Evolutionary conservation across 2,329 filamentous ascomycete genomes (phyloP).

Genomic region (Boeremia exigua): DNA sequence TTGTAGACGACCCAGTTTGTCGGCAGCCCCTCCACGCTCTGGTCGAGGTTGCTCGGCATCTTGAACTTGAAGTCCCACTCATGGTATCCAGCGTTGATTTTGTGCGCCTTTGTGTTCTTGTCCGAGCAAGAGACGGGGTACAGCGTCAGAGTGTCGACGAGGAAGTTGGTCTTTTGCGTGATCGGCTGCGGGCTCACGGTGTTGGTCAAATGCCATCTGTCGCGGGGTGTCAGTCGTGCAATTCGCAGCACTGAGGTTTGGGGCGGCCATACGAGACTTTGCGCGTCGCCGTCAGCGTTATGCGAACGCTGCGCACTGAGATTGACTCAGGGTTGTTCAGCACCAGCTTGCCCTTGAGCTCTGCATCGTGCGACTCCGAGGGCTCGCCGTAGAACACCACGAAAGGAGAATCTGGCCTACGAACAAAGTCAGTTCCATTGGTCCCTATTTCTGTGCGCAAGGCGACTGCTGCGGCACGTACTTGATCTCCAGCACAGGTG

Average conservation of each 20-base stretch:
- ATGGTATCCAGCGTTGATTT: slow-evolving; percentile 56
- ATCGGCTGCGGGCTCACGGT: slow-evolving; percentile 52
- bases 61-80: slow-evolving; percentile 59
- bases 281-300: slow-evolving; percentile 55
- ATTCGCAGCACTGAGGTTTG: background rate
- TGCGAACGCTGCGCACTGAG: slow-evolving; percentile 54
- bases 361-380: slow-evolving; percentile 53
- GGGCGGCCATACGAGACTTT: slow-evolving; percentile 52
- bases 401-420: slow-evolving; percentile 55
- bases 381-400: slow-evolving; percentile 58
- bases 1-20: slow-evolving; percentile 90
- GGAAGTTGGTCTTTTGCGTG: slow-evolving; percentile 55
- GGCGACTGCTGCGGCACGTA: slow-evolving; percentile 29
- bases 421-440: background rate
- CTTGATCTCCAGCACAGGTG: slow-evolving; percentile 53
- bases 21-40: slow-evolving; percentile 88
- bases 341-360: slow-evolving; percentile 55
- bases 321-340: slow-evolving; percentile 56
- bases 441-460: slow-evolving; percentile 1
- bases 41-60: slow-evolving; percentile 62
- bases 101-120: slow-evolving; percentile 50
- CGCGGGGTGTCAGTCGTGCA: slow-evolving; percentile 20
- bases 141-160: slow-evolving; percentile 53
- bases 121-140: slow-evolving; percentile 49
- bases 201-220: slow-evolving; percentile 47